Evolutionary conservation across 106 monocot genomes (phyloP), one percentile per base, ranked within the genome.

Genomic region (Xerophyta viscosa): DNA sequence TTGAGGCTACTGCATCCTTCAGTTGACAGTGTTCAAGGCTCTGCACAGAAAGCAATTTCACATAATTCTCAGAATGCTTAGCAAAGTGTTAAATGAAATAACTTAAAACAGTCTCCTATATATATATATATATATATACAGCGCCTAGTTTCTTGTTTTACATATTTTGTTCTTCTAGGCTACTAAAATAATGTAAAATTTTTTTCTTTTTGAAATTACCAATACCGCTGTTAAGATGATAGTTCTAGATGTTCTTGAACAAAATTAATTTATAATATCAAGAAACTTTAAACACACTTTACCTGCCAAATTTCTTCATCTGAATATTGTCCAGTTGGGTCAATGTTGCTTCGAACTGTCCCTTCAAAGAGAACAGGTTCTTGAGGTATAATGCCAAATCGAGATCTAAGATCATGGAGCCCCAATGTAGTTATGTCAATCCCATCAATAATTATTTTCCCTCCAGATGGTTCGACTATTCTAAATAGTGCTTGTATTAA

Each of bases 251-350:
- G n/a, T 39, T 39, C 15, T 15, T 39, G 39, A 39, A 8, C 15
- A 7, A 39, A 39, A 33, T 11, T 39, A 39, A 12, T 6, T 15
- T 12, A 12, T 39, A 1, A 39, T 15, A 39, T 10, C 10, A 7
- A 39, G 39, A 39, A 39, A 39, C 10, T 12, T 7, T 1, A 39
- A 39, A 3, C 2, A 12, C 39, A 39, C 7, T 6, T 3, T 62
- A 84, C 89, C 84, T 73, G 44, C 90, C 90, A 90, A 48, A 90
- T 90, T 50, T 81, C 75, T 23, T 77, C 73, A 52, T 90, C 90
- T 8, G 77, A 61, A 47, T 84, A 77, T 20, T 71, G 53, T 27
- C 52, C 66, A 30, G 70, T 62, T 11, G 84, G 90, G 31, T 91
- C 90, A 41, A 91, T 68, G 50, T 91, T 91, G 68, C 72, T 80